phyloP scores from a whole-genome alignment of 2,329 filamentous ascomycete genomes.

The Ophiosphaerella herpotricha region DNA sequence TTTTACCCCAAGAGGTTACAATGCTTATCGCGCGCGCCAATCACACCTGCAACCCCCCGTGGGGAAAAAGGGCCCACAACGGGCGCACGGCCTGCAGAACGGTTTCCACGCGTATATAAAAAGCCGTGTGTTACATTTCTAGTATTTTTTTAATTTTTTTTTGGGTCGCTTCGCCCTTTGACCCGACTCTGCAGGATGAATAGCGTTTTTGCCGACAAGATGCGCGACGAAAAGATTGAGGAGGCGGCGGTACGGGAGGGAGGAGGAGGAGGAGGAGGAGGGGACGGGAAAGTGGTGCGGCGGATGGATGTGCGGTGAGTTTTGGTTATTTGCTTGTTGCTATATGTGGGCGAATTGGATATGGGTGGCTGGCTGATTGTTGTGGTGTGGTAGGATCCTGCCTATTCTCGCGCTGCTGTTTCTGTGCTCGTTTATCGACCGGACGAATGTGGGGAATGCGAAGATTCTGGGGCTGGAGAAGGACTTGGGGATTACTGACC shows the following conservation, averaged over 20 bases:
- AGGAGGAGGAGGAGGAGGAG: constrained; percentile 21
- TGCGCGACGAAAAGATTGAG: constrained; percentile 27
- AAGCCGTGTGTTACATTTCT: too few species aligned
- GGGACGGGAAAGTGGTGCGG: constrained; percentile 46
- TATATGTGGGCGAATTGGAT: not conserved
- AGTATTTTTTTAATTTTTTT: too few species aligned
- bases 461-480: constrained; percentile 66
- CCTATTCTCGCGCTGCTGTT: constrained; percentile 68
- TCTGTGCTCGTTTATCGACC: constrained; percentile 68
- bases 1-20: not conserved
- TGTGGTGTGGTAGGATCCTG: constrained; percentile 55
- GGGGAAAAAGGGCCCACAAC: not conserved
- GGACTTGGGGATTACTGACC: constrained; percentile 59
- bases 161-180: too few species aligned
- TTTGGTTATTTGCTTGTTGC: constrained; percentile 1
- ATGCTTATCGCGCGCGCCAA: constrained; percentile 8
- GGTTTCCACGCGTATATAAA: too few species aligned
- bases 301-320: constrained; percentile 59
- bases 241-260: constrained; percentile 17
- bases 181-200: too few species aligned
- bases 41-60: not conserved
- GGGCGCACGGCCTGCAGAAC: too few species aligned
- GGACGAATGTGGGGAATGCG: constrained; percentile 75
- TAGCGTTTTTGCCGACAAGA: constrained; percentile 13
- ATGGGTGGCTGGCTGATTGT: not conserved